Base-by-base conservation (phyloP, 176 grass and related monocot species). In the Pharus latifolius region DNA sequence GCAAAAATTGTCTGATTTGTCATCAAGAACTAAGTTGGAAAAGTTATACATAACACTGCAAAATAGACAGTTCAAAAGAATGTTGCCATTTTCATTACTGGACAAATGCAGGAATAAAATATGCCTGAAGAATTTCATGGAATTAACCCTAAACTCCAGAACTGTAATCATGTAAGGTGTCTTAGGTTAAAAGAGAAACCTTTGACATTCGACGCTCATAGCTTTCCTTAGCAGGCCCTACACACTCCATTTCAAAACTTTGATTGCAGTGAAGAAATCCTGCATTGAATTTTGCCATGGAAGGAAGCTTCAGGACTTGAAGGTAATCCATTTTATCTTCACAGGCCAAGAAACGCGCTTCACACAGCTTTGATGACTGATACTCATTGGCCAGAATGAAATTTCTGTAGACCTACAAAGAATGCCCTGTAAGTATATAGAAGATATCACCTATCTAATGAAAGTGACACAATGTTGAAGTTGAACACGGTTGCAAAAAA, bases 271-370 rank as follows among this genome's bases (percentile, higher is more conserved):
- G 84, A 58, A 81, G 70, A 85, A 93, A 90, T 63, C 84, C 90
- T 55, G 87, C 90, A 72, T 91, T 72, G 18, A 98, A 98, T 78
- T 98, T 98, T 56, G 95, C 87, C 95, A 98, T 98, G 40, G 95
- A 93, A 44, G 95, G 90, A 75, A 98, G 90, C 76, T 88, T 86
- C 72, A 98, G 64, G 26, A 80, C 81, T 69, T 98, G 95, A 74
- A 91, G 89, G 18, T 78, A 75, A 23, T 98, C 95, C 95, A 98
- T 98, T 81, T 83, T 90, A 49, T 98, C 87, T 86, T 98, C 95
- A 1, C 87, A 91, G n/a, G 93, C 59, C 34, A 87, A 85, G 51
- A 90, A 98, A 25, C 58, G 69, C 56, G 81, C 90, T 80, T 93
- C 90, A 3, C 90, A 93, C 57, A 93, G 62, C 56, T 91, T 98